Conservation (phyloP, 139 green algal species). For the Tetratostichococcus sp. region DNA sequence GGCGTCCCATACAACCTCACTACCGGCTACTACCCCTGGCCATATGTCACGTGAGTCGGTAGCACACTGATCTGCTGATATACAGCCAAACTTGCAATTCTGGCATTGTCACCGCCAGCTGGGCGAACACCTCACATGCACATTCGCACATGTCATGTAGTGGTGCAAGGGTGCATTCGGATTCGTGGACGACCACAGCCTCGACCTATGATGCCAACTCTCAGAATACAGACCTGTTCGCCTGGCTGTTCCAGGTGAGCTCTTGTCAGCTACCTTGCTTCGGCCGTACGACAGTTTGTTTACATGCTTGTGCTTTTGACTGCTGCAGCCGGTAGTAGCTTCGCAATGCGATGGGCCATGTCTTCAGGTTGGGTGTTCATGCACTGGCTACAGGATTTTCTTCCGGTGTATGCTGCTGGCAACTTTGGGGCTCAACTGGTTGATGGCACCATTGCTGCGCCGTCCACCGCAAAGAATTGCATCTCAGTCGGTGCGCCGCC, state of each 20-base stretch:
- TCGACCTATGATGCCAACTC: constrained; percentile 67
- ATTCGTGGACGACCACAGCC: constrained; percentile 79
- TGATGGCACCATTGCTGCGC: constrained; percentile 67
- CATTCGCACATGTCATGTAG: neutral
- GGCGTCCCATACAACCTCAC: constrained; percentile 48
- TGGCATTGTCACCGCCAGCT: no score
- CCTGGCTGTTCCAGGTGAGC: constrained; percentile 28
- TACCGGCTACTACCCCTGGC: constrained; percentile 62
- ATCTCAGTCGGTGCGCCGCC: constrained; percentile 60
- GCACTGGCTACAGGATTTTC: constrained; percentile 39
- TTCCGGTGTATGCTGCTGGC: constrained; percentile 55
- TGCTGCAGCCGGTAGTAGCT: no score
- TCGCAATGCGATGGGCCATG: no score
- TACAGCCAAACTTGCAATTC: no score
- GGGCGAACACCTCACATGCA: no score
- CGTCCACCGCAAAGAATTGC: constrained; percentile 79
- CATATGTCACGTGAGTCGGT: constrained; percentile 35
- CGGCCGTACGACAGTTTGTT: neutral
- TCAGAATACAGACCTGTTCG: constrained; percentile 51
- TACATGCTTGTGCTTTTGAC: no score
- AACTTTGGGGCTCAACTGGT: constrained; percentile 53
- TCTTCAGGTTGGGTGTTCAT: no score
- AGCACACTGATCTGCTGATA: no score
- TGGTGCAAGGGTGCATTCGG: constrained; percentile 70
- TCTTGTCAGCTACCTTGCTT: no score